Base-by-base conservation (phyloP, 2,329 filamentous ascomycete genomes). In the Phaeomoniella chlamydospora region DNA sequence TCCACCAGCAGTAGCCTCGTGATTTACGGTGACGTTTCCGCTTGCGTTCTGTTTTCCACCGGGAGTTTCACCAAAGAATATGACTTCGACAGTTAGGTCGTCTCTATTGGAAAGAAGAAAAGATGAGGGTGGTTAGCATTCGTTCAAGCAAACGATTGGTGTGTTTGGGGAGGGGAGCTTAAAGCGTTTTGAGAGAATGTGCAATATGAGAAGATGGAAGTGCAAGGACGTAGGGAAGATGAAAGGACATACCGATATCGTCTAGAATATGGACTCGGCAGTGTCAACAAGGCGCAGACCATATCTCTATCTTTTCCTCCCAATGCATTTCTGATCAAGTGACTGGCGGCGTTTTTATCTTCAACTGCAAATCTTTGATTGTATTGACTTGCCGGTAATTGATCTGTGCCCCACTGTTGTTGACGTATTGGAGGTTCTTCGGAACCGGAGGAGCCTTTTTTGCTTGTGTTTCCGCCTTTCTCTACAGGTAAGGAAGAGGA, bases 271-370 rank as follows among this genome's bases (percentile, higher is more conserved):
- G 90, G 92, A 38, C 84, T 82, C 2, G 88, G 87, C 15, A 98
- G 67, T 1, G 90, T 96, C 47, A 98, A 68, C 42, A 98, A 65
- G 14, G 88, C 88, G 50, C 83, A 92, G 12, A 98, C 73, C 69
- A 94, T 90, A 59, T 98, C 92, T 49, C 78, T 76, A 50, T 98
- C 87, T 54, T 81, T 86, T 9, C 90, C 90, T 37, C 90, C 90
- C 18, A 98, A 74, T 0, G 90, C 90, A 52, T 98, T 98, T 43
- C 90, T 77, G 33, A 96, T 82, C 33, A 98, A 71, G 62, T 98
- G 90, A 2, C 90, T 98, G 1, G 90, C 90, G 5, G 81, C 90
- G 47, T 98, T 98, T 63, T 87, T 86, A 56, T 98, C 92, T 62
- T 92, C 78, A 9, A 94, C 82, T 1, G 92, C 77, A 49, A 96